Base-by-base conservation (phyloP, 352 stramenopile genomes). In the Discostella stelligera region DNA sequence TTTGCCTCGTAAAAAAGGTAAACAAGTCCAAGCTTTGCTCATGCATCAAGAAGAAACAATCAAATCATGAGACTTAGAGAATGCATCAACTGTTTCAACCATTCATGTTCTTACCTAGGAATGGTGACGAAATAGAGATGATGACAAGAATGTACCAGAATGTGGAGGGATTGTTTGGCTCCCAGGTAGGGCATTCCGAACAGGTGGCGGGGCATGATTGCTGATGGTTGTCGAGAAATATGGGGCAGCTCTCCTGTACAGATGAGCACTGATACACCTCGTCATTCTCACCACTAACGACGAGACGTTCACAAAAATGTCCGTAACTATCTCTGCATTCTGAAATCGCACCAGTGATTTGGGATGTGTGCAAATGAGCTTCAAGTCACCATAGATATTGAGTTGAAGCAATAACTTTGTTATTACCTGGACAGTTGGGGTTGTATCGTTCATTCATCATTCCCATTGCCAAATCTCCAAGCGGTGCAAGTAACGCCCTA, bases 61-160 rank as follows among this genome's bases (percentile, higher is more conserved):
- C 5, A 32, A 32, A 32, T 5, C 27, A 32, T 32, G 27, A 32
- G 27, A 32, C 27, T 5, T 32, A 32, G 27, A 5, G 5, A 32
- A 32, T 32, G 27, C 27, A 32, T 32, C 5, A 6, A 32, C 27
- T 5, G 2, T 5, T 32, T 32, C 27, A 32, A 32, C 27, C 27
- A 32, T 2, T 32, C 2, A 6, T 2, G 5, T 32, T 32, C 27
- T 6, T 32, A 32, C 27, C 27, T 32, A 5, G 27, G 2, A 32
- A 69, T 70, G 25, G 75, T 66, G 37, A 54, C 23, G 11, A 79
- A 68, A n/a, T n/a, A 54, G 59, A 74, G 21, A 55, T 18, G 16
- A 73, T 4, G 25, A 79, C 58, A 10, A 83, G 56, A n/a, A 83
- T 55, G 50, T 58, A 67, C 75, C 75, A 83, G 63, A 78, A 53